Evolutionary conservation across 495 filamentous ascomycete genomes (phyloP).

Genomic region (Hypomontagnella submonticulosa): DNA sequence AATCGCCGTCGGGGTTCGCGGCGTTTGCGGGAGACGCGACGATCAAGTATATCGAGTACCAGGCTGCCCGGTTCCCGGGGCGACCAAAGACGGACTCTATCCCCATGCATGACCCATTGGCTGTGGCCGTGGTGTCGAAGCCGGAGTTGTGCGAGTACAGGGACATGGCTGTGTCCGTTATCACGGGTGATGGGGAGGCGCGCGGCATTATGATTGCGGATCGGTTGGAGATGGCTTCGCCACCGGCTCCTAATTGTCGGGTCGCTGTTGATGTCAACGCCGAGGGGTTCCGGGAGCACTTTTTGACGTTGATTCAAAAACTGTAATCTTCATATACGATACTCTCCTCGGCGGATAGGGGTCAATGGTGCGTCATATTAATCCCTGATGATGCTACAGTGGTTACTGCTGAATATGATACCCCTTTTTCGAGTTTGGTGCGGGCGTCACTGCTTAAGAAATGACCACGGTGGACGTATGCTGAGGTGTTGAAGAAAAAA

Average conservation of each 20-base stretch:
- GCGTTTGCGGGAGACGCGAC: not conserved
- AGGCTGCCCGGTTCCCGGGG: not conserved
- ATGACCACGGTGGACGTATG: too few species aligned
- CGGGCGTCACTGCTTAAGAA: too few species aligned
- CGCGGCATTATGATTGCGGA: not conserved
- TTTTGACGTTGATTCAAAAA: not conserved
- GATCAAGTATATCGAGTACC: constrained; percentile 1
- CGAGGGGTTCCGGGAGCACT: not conserved
- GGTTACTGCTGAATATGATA: too few species aligned
- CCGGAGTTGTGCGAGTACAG: not conserved
- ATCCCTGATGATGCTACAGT: too few species aligned
- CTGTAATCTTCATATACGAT: not conserved
- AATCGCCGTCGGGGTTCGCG: not conserved
- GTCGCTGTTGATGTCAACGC: constrained; percentile 1
- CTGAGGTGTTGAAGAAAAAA: too few species aligned
- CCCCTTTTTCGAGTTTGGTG: too few species aligned
- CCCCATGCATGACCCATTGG: not conserved
- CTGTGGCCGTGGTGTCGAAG: not conserved
- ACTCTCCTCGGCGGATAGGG: not conserved
- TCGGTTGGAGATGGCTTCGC: not conserved
- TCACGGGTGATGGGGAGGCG: not conserved
- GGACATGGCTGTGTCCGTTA: not conserved
- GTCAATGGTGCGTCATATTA: too few species aligned
- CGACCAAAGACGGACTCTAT: not conserved
- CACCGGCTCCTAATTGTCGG: not conserved